Evolutionary conservation across 805 yeast species (phyloP).

Genomic region (Candida arabinofermentans): DNA sequence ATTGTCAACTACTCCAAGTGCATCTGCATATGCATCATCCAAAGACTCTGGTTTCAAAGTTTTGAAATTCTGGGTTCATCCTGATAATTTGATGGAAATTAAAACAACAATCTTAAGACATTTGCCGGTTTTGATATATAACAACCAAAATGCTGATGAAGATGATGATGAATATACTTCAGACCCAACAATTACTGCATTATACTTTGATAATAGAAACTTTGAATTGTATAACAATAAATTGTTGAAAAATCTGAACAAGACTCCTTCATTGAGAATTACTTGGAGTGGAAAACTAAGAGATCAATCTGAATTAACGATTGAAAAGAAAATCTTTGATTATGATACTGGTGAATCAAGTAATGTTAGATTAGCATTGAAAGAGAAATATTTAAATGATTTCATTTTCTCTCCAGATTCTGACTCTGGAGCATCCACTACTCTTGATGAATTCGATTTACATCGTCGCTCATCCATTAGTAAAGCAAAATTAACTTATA

Average conservation of each 20-base stretch:
- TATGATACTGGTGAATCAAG: slow-evolving; percentile 40
- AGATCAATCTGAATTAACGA: slow-evolving; percentile 70
- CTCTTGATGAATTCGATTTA: slow-evolving; percentile 35
- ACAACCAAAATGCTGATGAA: slow-evolving; percentile 40
- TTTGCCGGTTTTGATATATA: slow-evolving; percentile 83
- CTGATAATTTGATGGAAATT: slow-evolving; percentile 96
- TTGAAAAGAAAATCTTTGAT: slow-evolving; percentile 78
- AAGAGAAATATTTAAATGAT: slow-evolving; percentile 77
- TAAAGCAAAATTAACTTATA: slow-evolving; percentile 26
- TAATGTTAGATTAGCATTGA: slow-evolving; percentile 64
- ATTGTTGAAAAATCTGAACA: slow-evolving; percentile 57
- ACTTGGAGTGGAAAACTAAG: slow-evolving; percentile 86
- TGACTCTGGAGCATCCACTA: slow-evolving; percentile 7
- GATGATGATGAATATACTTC: slow-evolving; percentile 47
- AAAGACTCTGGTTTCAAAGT: slow-evolving; percentile 43
- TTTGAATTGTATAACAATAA: slow-evolving; percentile 87
- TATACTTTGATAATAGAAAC: slow-evolving; percentile 80
- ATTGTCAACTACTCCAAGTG: slow-evolving; percentile 31
- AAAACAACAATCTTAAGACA: slow-evolving; percentile 93
- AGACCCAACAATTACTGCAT: slow-evolving; percentile 82
- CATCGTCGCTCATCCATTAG: slow-evolving; percentile 5
- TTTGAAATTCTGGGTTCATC: slow-evolving; percentile 93
- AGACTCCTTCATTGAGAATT: slow-evolving; percentile 72
- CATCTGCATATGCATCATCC: slow-evolving; percentile 14
- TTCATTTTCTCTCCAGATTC: slow-evolving; percentile 42